Evolutionary conservation across 2,329 filamentous ascomycete species (phyloP).

Genomic region (Dactylella cylindrospora): DNA sequence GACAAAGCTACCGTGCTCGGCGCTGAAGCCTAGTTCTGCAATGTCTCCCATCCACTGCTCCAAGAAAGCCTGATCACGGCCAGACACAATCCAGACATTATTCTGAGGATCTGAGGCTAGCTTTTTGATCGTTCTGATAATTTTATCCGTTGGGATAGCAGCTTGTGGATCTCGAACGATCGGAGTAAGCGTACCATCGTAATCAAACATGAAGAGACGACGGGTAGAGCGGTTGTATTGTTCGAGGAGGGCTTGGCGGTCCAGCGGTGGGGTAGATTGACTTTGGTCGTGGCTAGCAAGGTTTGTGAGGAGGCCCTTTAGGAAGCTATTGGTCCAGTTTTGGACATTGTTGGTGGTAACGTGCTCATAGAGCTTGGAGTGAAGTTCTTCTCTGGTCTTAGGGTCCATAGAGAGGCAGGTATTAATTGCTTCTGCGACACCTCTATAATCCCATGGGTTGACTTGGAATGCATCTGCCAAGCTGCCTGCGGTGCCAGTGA

Average conservation of each 20-base stretch:
- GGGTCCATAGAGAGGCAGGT: conserved; percentile 74
- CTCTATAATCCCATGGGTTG: conserved; percentile 89
- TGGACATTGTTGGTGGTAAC: conserved; percentile 85
- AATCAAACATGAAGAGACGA: conserved; percentile 97
- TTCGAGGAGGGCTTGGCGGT: conserved; percentile 69
- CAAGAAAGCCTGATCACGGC: conserved; percentile 87
- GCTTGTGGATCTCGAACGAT: conserved; percentile 90
- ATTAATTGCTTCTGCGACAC: conserved; percentile 81
- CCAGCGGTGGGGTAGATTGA: conserved; percentile 76
- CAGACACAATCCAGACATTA: conserved; percentile 97
- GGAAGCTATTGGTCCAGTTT: conserved; percentile 77
- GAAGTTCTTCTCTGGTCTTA: conserved; percentile 67
- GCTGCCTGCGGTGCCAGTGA: conserved; percentile 88
- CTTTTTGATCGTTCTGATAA: conserved; percentile 75
- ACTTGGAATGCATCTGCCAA: conserved; percentile 87
- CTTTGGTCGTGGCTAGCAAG: conserved; percentile 71
- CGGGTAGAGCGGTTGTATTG: conserved; percentile 69
- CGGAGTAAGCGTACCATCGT: conserved; percentile 92
- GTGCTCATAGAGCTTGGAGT: conserved; percentile 74
- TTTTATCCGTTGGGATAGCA: conserved; percentile 80
- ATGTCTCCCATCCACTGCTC: conserved; percentile 93
- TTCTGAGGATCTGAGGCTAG: conserved; percentile 80
- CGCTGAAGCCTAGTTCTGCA: conserved; percentile 82
- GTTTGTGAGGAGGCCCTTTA: conserved; percentile 77
- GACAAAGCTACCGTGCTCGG: conserved; percentile 96